phyloP scores from a whole-genome alignment of 805 yeast genomes.

The Yamadazyma paraphyllophila region DNA sequence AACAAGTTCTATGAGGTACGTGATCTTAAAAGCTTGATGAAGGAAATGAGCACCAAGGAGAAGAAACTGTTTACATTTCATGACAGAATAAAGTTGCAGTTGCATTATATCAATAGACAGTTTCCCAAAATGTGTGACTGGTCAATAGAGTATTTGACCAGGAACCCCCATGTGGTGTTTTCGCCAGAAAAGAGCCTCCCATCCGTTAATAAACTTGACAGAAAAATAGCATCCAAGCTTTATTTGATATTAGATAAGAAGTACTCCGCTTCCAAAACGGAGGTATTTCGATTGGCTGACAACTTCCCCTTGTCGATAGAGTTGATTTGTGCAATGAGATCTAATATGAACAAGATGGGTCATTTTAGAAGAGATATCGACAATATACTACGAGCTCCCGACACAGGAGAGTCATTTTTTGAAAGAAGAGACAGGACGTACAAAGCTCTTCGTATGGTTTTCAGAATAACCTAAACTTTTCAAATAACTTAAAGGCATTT shows the following conservation, averaged over 20 bases:
- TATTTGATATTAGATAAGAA: conserved; percentile 17
- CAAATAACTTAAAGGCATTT: background rate
- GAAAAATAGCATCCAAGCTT: conserved; percentile 16
- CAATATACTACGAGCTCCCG: conserved; percentile 15
- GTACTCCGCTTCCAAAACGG: conserved; percentile 16
- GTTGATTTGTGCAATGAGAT: conserved; percentile 17
- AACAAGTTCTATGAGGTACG: conserved; percentile 27
- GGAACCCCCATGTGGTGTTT: conserved; percentile 27
- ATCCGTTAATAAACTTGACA: conserved; percentile 22
- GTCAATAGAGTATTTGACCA: conserved; percentile 15
- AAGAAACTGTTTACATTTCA: background rate
- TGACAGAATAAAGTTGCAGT: background rate
- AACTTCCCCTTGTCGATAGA: conserved; percentile 34
- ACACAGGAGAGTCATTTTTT: conserved; percentile 16
- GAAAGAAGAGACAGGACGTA: conserved; percentile 25
- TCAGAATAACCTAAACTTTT: background rate
- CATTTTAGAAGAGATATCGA: conserved; percentile 25
- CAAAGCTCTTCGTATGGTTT: conserved; percentile 16
- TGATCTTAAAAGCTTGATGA: conserved; percentile 12
- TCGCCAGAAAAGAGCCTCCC: conserved; percentile 27
- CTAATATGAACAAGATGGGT: conserved; percentile 1
- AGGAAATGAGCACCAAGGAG: conserved; percentile 6
- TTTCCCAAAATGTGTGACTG: conserved; percentile 10
- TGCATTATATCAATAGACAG: background rate
- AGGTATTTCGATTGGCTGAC: conserved; percentile 31